Evolutionary conservation across 164 flowering plant species (phyloP), one percentile per base, ranked within the genome.

Genomic region (Paratinospora sagittata): DNA sequence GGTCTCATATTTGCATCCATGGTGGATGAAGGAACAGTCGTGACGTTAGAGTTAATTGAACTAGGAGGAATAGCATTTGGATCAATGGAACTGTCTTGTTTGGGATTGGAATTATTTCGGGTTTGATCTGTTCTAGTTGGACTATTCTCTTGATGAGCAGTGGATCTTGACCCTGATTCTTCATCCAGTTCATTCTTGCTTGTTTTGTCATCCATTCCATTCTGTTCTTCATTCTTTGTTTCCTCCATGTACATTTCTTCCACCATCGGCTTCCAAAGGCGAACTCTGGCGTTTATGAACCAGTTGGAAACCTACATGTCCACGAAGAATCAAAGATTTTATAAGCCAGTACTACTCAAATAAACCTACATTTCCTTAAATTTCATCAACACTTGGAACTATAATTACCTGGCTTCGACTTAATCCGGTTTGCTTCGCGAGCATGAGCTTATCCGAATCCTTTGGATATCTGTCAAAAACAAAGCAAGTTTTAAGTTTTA

Each of bases 241-340:
- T 95, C 99, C 81, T 95, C 98, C 82, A 67, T 7, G 77, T 95
- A 95, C 99, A 95, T 95, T 68, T 95, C 99, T 72, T 95, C 99
- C 69, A 95, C 98, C 99, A 95, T 95, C 70, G 99, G 99, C 86
- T 95, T 95, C 99, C 98, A 95, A 0, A 95, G 91, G 27, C 99
- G 89, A 45, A 95, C 99, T 67, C 99, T 85, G 37, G 99, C 99
- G 74, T 95, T 95, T 52, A 95, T 92, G 82, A 95, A 95, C 99
- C 99, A 95, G 71, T 95, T 95, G 0, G 99, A 95, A 27, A 95
- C 99, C 98, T 94, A 80, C 72, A 83, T 30, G 3, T 52, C n/a
- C 58, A 52, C 16, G 23, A 16, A 52, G 3, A 49, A 47, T 47
- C 0, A 47, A 49, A 52, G 19, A 19, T 52, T 14, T n/a, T n/a